phyloP scores from a whole-genome alignment of 148 eudicot species.

The Rhododendron ovatum region DNA sequence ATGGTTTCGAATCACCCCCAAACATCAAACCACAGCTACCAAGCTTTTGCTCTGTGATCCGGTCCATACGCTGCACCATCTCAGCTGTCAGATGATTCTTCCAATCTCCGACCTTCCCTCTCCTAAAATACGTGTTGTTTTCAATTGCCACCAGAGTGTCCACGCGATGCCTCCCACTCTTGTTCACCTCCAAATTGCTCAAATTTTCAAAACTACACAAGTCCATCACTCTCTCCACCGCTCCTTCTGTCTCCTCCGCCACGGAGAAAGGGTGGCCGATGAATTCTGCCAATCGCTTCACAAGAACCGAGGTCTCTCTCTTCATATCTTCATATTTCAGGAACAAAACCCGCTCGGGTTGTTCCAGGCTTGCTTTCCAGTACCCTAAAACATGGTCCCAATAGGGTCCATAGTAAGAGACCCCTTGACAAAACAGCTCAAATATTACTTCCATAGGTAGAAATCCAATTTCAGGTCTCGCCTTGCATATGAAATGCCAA shows the following conservation, averaged over 20 bases:
- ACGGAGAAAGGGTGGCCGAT: background rate
- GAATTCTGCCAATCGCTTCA: background rate
- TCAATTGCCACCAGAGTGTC: background rate
- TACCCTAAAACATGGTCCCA: constrained; percentile 8
- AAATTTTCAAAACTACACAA: background rate
- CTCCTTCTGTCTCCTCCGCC: background rate
- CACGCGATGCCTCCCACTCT: background rate
- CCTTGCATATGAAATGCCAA: constrained; percentile 6
- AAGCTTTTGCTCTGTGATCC: background rate
- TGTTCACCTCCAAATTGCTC: constrained; percentile 8
- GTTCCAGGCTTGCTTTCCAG: constrained; percentile 6
- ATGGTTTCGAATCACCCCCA: background rate
- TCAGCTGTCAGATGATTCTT: background rate
- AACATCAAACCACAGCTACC: background rate
- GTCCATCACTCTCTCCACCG: background rate
- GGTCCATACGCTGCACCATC: background rate
- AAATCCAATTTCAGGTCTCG: background rate
- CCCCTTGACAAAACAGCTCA: background rate
- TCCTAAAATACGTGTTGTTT: background rate
- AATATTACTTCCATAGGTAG: background rate
- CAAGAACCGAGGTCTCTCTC: background rate
- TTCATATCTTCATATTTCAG: constrained; percentile 6
- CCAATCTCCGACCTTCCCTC: background rate
- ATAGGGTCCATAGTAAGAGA: background rate
- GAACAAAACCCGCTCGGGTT: background rate